Evolutionary conservation across 805 yeast species (phyloP).

Genomic region (Cyberlindnera xylosilytica): DNA sequence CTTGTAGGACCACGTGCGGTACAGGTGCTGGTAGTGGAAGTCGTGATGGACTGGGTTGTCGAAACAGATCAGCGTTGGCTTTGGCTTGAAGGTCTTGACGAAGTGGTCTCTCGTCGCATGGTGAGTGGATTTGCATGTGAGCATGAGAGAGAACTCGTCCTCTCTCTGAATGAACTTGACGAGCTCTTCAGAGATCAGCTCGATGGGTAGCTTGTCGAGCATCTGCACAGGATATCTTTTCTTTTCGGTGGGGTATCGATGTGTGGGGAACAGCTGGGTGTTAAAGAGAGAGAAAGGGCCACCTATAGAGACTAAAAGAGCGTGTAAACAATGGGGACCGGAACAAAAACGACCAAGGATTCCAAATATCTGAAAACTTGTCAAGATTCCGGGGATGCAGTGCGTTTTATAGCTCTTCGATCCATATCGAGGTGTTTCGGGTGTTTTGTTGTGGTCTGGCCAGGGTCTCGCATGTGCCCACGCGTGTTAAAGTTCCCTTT

Average conservation of each 20-base stretch:
- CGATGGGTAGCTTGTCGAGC: constrained; percentile 25
- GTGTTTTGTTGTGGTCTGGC: constrained; percentile 1
- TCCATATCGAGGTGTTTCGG: constrained; percentile 7
- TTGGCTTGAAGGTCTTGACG: constrained; percentile 8
- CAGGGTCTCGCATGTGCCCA: background rate
- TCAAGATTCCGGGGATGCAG: background rate
- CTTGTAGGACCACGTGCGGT: constrained; percentile 9
- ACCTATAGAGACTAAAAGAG: no score
- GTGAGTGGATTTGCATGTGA: constrained; percentile 21
- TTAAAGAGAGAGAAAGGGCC: no score
- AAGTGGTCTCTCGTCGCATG: constrained; percentile 18
- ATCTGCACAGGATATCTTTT: no score
- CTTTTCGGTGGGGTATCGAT: background rate
- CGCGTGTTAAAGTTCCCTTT: no score
- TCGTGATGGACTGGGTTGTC: constrained; percentile 23
- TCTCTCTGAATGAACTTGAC: constrained; percentile 15
- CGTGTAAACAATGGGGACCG: background rate
- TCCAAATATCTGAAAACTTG: background rate
- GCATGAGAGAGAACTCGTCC: constrained; percentile 21
- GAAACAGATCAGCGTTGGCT: constrained; percentile 16
- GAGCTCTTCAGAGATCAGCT: constrained; percentile 20
- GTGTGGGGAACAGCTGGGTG: background rate
- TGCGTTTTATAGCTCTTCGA: background rate
- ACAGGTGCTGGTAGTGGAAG: constrained; percentile 12
- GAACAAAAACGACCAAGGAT: background rate